Base-by-base conservation (phyloP, 208 protist species). In the Trypanosoma theileri region DNA sequence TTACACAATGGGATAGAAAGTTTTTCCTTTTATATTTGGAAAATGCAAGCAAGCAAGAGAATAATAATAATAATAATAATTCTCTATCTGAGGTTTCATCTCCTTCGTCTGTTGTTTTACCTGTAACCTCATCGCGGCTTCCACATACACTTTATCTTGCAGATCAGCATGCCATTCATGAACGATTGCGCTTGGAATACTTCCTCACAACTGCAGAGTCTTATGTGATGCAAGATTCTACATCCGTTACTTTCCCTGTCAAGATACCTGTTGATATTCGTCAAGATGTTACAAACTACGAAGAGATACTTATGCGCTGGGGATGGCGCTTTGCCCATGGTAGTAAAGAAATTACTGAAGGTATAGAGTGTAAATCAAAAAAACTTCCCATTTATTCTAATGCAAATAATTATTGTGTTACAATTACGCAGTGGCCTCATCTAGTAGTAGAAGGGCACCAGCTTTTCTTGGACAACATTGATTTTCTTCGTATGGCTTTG, bases 131-230 rank as follows among this genome's bases (percentile, higher is more conserved):
- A 22, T 44, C 56, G 8, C 7, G 4, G 9, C 17, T 61, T 24
- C 67, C 50, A 52, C 17, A 41, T 16, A 58, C 50, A 24, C 14
- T 76, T 16, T 54, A 62, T 70, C 31, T 94, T 12, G 28, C 75
- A 3, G 89, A 94, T 55, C 89, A 89, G 69, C 89, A 94, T 71
- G 89, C 89, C 9, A 71, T 90, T 26, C 89, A 94, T 66, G 85
- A 94, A 66, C 78, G 89, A 1, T 58, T 90, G 12, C 80, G 89
- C 0, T 72, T 94, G 9, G 85, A 94, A 73, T 85, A 78, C 54
- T 91, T 94, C 50, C 54, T 89, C 12, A 59, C 67, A 51, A 84
- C 81, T 45, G 85, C 84, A 3, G 89, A 91, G 53, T 83, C 85
- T n/a, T 94, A 82, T 61, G 85, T 94, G 57, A 22, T 44, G 8